Conservation (phyloP, 177 flowering plant species). For the Vitis hybrid region DNA sequence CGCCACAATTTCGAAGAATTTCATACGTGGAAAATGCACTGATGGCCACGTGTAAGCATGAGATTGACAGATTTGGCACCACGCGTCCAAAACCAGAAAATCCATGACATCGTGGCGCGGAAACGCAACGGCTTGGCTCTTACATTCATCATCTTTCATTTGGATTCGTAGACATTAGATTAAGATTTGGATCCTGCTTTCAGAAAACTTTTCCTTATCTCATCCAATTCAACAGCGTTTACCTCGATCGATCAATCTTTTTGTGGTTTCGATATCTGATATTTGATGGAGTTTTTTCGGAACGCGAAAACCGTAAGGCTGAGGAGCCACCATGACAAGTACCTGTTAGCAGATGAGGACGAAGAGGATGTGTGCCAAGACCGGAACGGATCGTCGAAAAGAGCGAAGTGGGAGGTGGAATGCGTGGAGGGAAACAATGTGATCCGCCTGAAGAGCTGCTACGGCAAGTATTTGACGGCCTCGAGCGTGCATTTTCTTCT, state of each 20-base stretch:
- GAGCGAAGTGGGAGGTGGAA: conserved; percentile 54
- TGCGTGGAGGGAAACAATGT: conserved; percentile 16
- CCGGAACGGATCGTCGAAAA: conserved; percentile 33
- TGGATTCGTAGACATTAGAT: not conserved
- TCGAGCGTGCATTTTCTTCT: conserved; percentile 46
- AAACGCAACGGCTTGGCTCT: not conserved
- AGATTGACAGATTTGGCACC: too few relatives aligned
- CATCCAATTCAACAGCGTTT: not conserved
- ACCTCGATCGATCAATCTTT: not conserved
- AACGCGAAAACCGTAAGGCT: conserved; percentile 49
- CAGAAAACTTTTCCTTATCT: not conserved
- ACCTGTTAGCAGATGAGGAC: conserved; percentile 51
- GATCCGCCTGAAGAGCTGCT: conserved; percentile 64
- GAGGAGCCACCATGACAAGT: conserved; percentile 50
- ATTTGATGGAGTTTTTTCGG: conserved; percentile 34
- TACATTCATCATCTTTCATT: not conserved
- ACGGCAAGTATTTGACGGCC: conserved; percentile 67
- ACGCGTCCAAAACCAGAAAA: too few relatives aligned
- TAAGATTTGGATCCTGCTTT: not conserved
- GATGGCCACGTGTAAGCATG: too few relatives aligned
- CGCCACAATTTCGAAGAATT: too few relatives aligned
- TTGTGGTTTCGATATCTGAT: not conserved
- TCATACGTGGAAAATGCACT: too few relatives aligned
- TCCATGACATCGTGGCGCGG: too few relatives aligned
- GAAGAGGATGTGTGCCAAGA: conserved; percentile 42